Base-by-base conservation (phyloP, 805 yeast species). In the Kodamaea laetipori region DNA sequence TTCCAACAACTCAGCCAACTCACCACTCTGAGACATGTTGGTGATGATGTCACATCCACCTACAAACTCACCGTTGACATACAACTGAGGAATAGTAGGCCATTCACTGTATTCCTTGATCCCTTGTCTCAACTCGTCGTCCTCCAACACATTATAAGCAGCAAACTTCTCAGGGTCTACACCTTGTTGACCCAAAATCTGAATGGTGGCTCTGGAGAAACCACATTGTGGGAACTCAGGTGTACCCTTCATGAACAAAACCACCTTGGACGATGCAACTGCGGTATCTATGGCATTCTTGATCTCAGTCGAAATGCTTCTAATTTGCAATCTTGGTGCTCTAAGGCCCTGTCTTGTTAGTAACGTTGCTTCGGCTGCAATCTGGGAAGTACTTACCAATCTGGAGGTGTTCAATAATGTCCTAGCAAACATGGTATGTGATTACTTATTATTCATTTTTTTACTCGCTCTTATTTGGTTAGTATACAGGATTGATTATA, bases 191-290 rank as follows among this genome's bases (percentile, higher is more conserved):
- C 99, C 98, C 47, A 94, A 76, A 40, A 90, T 78, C 61, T 88
- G 94, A 54, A 94, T 90, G 9, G 98, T 86, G 43, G 96, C 95
- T 60, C 96, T 80, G 9, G 97, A 90, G 59, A 94, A 94, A 0
- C 99, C 99, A 73, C 99, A 94, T 56, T 89, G 95, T 31, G 99
- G 99, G 47, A 86, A 90, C 58, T 92, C 95, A 12, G 99, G 99
- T 2, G 97, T 92, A 12, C 99, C 99, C 68, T 94, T 94, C 99
- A 94, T 94, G 71, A 94, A 94, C 34, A 94, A 73, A 6, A 94
- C 99, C 15, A 94, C 98, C 6, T 96, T 96, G 1, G 98, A 94
- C 6, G 95, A 83, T 4, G 68, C 71, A 18, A 94, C 85, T 1
- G 98, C 98, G 34, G 78, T 75, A 54, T 86, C 89, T 47, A 94